Base-by-base conservation (phyloP, 1,284 basidiomycete genomes). In the Paramarasmius palmivorus region DNA sequence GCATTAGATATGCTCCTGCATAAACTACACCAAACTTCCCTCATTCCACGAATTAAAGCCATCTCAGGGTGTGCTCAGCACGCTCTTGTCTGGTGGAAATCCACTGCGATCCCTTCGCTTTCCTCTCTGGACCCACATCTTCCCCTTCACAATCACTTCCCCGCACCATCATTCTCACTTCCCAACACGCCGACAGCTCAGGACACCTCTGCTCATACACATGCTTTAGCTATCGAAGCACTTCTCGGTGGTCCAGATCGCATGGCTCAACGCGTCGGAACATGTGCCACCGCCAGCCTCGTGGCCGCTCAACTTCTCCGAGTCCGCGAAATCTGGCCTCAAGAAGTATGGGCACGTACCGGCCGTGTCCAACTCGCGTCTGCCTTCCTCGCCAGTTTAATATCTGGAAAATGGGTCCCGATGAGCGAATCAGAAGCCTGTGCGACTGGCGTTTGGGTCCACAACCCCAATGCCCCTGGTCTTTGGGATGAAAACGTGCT, bases 11-110 rank as follows among this genome's bases (percentile, higher is more conserved):
- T 82, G 42, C 76, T 93, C 46, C 73, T 92, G 59, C 83, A 87
- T 68, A 91, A 90, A 68, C 69, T 93, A 34, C 74, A 79, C 59
- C 75, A 81, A 65, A 84, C 79, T 58, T 79, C 85, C 58, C 85
- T 92, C 62, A 59, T 92, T 41, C 68, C 77, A 25, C 80, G 83
- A 63, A 83, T 92, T 59, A 85, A 82, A 64, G 79, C 84, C 1
- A 82, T 92, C 57, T 86, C 87, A 15, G 90, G 90, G 36, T 75
- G 83, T 57, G 87, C 88, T 3, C 88, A 90, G 82, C 84, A 88
- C 65, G 87, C 88, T 2, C 73, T 90, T 22, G 89, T 92, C 29
- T 92, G 87, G 86, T 92, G 88, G 87, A 89, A 89, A 69, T 84
- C 84, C 2, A 83, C 82, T 23, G 75, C 84, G 35, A 75, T 84